Percentiles rank a stretch among this genome's conserved stretches.
phyloP scores from a whole-genome alignment of 441 rosid species.

The Erodium texanum region DNA sequence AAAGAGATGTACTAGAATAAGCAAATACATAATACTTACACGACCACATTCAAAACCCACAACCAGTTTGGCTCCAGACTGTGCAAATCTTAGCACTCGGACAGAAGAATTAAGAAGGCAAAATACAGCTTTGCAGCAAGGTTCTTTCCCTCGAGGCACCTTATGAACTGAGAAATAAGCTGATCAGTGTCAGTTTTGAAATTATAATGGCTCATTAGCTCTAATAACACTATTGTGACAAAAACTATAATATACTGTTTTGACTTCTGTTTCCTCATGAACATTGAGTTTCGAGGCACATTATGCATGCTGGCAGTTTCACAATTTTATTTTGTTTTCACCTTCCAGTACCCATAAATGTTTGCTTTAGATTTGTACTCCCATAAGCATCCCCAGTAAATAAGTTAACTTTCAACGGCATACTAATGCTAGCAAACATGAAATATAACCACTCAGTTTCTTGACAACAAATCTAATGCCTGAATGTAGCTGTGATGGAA shows the following conservation, averaged over 20 bases:
- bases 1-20: conserved; percentile 9
- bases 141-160: conserved; percentile 36
- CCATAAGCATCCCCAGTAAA: too few relatives aligned
- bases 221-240: conserved; percentile 7
- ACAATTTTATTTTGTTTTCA: too few relatives aligned
- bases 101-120: conserved; percentile 42
- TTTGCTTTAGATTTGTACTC: too few relatives aligned
- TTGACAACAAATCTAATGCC: neutral
- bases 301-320: too few relatives aligned
- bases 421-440: too few relatives aligned
- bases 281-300: too few relatives aligned
- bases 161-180: conserved; percentile 31
- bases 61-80: conserved; percentile 46
- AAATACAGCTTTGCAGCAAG: conserved; percentile 39
- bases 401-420: too few relatives aligned
- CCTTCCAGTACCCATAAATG: too few relatives aligned
- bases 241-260: too few relatives aligned
- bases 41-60: conserved; percentile 48
- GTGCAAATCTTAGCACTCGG: conserved; percentile 38
- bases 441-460: too few relatives aligned
- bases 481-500: neutral
- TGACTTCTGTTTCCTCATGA: too few relatives aligned
- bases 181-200: conserved; percentile 16
- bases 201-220: conserved; percentile 14
- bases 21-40: conserved; percentile 31